These are phyloP conservation scores for Pachysandra terminalis DNA, from an alignment of 164 flowering plant genomes.

Conservation along the genomic window DNA sequence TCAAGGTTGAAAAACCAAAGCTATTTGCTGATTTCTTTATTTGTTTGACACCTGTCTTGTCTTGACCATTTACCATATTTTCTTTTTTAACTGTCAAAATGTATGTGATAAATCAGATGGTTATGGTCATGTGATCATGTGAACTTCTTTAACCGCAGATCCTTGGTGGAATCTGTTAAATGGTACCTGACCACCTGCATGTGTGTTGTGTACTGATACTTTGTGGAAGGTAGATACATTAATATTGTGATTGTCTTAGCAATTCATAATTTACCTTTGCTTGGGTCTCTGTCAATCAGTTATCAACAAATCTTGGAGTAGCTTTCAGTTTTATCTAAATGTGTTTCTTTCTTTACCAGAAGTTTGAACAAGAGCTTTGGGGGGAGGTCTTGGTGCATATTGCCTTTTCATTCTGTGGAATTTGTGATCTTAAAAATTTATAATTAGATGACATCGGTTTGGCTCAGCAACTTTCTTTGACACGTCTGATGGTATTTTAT, in stretches of 20 bases:
- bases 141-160: not conserved
- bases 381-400: not conserved
- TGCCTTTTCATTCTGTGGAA: not conserved
- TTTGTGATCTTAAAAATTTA: not conserved
- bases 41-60: not conserved
- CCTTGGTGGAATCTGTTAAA: not conserved
- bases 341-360: slow-evolving; percentile 19
- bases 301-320: slow-evolving; percentile 25
- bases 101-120: not conserved
- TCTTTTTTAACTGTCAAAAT: no score
- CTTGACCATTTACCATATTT: not conserved
- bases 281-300: not conserved
- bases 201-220: not conserved
- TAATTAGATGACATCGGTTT: slow-evolving; percentile 9
- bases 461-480: slow-evolving; percentile 8
- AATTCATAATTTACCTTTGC: not conserved
- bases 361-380: not conserved
- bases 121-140: not conserved
- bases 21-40: not conserved
- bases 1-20: not conserved
- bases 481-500: slow-evolving; percentile 22
- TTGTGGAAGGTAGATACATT: not conserved
- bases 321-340: slow-evolving; percentile 31
- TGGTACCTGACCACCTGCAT: not conserved
- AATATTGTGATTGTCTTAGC: not conserved